These are phyloP conservation scores for Posidonia australis DNA, from an alignment of 106 monocot species.

Conservation along the genomic window DNA sequence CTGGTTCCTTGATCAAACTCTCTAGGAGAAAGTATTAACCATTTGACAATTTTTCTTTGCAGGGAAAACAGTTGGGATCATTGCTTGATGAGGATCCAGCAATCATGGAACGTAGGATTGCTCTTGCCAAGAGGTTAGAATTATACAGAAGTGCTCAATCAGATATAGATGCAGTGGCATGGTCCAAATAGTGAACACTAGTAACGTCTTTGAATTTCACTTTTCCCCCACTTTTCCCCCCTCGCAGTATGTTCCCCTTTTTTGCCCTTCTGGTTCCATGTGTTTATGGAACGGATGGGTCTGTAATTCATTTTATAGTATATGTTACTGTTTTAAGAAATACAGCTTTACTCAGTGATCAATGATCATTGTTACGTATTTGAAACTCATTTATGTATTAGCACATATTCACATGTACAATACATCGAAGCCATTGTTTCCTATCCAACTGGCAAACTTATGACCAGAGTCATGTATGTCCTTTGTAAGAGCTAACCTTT, in stretches of 20 bases:
- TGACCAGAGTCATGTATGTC: too few species aligned
- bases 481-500: too few species aligned
- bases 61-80: conserved; percentile 60
- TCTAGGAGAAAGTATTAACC: not conserved
- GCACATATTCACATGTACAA: too few species aligned
- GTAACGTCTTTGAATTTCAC: too few species aligned
- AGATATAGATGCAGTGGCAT: conserved; percentile 85
- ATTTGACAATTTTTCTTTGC: conserved; percentile 12
- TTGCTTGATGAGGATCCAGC: conserved; percentile 92
- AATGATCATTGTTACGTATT: too few species aligned
- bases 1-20: not conserved
- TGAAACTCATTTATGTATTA: too few species aligned
- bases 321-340: not conserved
- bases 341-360: too few species aligned
- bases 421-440: too few species aligned
- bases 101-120: conserved; percentile 69
- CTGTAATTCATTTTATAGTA: not conserved
- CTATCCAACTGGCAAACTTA: too few species aligned
- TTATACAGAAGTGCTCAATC: conserved; percentile 77
- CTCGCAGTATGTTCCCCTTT: not conserved
- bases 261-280: not conserved
- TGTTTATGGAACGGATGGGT: not conserved
- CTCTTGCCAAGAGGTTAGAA: conserved; percentile 81
- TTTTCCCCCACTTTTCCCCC: not conserved
- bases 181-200: conserved; percentile 43